phyloP scores from a whole-genome alignment of 805 yeast species.

The Candida nanaspora region DNA sequence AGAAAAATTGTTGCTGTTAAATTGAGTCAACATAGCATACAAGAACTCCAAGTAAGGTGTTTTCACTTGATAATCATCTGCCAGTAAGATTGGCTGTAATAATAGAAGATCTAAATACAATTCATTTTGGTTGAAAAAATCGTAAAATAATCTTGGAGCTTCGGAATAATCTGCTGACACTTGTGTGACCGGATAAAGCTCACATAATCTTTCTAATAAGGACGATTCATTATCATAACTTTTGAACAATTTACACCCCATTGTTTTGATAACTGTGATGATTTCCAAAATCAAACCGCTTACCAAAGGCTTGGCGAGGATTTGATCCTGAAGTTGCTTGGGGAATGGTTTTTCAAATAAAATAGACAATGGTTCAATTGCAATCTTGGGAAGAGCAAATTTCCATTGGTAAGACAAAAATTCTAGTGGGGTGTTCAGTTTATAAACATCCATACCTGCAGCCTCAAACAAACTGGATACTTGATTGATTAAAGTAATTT shows the following conservation, averaged over 20 bases:
- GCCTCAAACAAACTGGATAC: constrained; percentile 30
- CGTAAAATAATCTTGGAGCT: constrained; percentile 58
- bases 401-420: constrained; percentile 78
- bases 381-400: constrained; percentile 69
- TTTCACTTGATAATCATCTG: constrained; percentile 80
- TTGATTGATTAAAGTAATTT: constrained; percentile 29
- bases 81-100: constrained; percentile 79
- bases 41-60: constrained; percentile 88
- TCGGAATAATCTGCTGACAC: constrained; percentile 28
- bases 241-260: constrained; percentile 67
- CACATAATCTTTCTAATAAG: constrained; percentile 47
- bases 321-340: constrained; percentile 48
- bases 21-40: constrained; percentile 71
- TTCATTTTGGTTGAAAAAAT: constrained; percentile 49
- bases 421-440: constrained; percentile 45
- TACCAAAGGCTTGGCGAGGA: constrained; percentile 78
- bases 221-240: constrained; percentile 64
- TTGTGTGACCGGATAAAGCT: constrained; percentile 30
- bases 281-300: constrained; percentile 76
- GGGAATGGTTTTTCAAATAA: constrained; percentile 69
- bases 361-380: constrained; percentile 70
- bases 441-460: constrained; percentile 38
- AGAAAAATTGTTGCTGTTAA: constrained; percentile 39
- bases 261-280: constrained; percentile 61
- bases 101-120: constrained; percentile 68